phyloP scores from a whole-genome alignment of 768 basidiomycete genomes.

The Sutorius australiensis region DNA sequence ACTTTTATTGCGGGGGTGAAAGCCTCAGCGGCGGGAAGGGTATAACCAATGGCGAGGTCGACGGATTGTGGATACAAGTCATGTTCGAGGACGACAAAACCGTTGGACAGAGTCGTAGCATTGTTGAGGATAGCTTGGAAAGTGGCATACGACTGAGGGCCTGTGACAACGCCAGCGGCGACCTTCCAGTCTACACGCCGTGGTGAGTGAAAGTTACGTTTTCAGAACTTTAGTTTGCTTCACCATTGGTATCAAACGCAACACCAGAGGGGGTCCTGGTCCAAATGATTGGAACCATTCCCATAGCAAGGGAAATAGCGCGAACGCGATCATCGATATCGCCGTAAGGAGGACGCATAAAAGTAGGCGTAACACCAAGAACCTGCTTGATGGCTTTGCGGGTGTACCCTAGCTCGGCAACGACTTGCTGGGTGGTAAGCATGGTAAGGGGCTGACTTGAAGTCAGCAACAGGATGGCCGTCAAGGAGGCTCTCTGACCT shows the following conservation, averaged over 20 bases:
- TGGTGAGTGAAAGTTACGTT: slow-evolving; percentile 6
- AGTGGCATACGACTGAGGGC: slow-evolving; percentile 58
- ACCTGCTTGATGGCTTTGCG: slow-evolving; percentile 77
- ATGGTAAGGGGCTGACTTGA: slow-evolving; percentile 53
- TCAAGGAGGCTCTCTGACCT: slow-evolving; percentile 33
- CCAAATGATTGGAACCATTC: slow-evolving; percentile 89
- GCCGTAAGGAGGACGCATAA: slow-evolving; percentile 79
- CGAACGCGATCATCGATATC: slow-evolving; percentile 94
- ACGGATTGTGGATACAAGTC: slow-evolving; percentile 84
- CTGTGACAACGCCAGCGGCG: slow-evolving; percentile 66
- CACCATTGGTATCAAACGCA: slow-evolving; percentile 72
- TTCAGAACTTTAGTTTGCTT: slow-evolving; percentile 4
- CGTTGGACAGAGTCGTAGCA: slow-evolving; percentile 56
- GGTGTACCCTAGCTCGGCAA: slow-evolving; percentile 93
- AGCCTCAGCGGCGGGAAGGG: slow-evolving; percentile 68
- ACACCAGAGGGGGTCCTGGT: slow-evolving; percentile 54
- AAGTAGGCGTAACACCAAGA: slow-evolving; percentile 71
- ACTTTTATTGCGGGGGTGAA: slow-evolving; percentile 67
- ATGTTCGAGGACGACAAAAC: slow-evolving; percentile 88
- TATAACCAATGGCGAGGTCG: slow-evolving; percentile 86
- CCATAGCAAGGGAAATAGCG: slow-evolving; percentile 87
- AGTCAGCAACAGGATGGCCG: slow-evolving; percentile 11
- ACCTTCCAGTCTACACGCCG: slow-evolving; percentile 74
- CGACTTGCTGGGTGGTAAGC: slow-evolving; percentile 76
- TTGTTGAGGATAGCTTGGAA: slow-evolving; percentile 75